Percentiles rank a stretch among this genome's conserved stretches.
Evolutionary conservation across 129 eudicot genomes (phyloP).

Genomic region (Chrysanthemum makinoi): DNA sequence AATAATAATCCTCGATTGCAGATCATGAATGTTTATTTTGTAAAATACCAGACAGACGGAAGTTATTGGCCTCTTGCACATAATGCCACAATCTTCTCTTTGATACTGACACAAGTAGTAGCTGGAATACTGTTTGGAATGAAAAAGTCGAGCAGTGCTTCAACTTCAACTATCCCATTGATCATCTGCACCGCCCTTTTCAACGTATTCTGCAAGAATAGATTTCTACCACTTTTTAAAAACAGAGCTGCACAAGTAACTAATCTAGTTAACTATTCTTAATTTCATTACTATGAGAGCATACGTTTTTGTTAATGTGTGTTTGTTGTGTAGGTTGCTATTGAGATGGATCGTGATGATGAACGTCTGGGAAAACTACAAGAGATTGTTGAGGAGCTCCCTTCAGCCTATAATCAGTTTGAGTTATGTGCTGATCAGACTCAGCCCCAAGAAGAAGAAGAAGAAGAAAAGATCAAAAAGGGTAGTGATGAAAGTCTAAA

Average conservation of each 20-base stretch:
- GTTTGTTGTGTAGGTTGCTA: conserved; percentile 48
- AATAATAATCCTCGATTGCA: conserved; percentile 34
- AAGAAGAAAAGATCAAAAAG: conserved; percentile 20
- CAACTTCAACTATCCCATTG: conserved; percentile 66
- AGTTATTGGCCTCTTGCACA: conserved; percentile 89
- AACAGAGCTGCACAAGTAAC: conserved; percentile 58
- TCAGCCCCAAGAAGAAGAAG: conserved; percentile 18
- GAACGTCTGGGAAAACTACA: conserved; percentile 48
- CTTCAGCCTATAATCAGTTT: conserved; percentile 59
- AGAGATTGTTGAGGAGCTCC: conserved; percentile 48
- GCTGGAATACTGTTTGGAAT: conserved; percentile 72
- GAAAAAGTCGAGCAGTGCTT: conserved; percentile 65
- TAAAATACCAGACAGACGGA: conserved; percentile 82
- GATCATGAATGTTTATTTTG: conserved; percentile 79
- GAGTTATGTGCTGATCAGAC: conserved; percentile 30
- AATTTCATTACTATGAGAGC: too few relatives aligned
- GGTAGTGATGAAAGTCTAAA: conserved; percentile 26
- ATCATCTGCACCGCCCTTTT: conserved; percentile 71
- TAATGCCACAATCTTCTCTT: conserved; percentile 70
- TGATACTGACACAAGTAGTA: conserved; percentile 79
- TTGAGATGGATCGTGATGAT: conserved; percentile 90
- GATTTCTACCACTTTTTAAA: conserved; percentile 68
- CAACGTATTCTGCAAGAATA: conserved; percentile 70
- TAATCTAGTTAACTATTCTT: neutral
- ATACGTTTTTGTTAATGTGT: neutral